These are phyloP conservation scores for Saccharomycopsis fermentans DNA, from an alignment of 805 yeast genomes.

Conservation along the genomic window DNA sequence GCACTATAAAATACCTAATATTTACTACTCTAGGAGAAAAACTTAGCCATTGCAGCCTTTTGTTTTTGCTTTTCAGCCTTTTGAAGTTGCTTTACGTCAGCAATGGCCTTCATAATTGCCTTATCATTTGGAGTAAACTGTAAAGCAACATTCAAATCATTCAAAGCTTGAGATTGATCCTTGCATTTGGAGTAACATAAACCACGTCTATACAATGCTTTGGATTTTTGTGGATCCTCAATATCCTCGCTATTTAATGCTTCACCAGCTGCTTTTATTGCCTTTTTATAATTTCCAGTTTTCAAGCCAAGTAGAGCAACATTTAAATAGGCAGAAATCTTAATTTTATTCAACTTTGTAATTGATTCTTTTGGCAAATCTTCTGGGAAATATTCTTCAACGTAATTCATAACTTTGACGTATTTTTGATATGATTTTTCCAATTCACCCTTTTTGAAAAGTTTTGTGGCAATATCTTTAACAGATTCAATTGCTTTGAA, in stretches of 20 bases:
- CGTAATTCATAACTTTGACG: slow-evolving; percentile 57
- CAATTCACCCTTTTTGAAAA: slow-evolving; percentile 56
- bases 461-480: slow-evolving; percentile 69
- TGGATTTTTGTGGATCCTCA: slow-evolving; percentile 63
- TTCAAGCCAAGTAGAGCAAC: slow-evolving; percentile 68
- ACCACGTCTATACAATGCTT: slow-evolving; percentile 83
- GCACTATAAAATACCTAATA: neutral
- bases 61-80: slow-evolving; percentile 54
- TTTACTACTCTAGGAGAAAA: slow-evolving; percentile 32
- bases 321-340: slow-evolving; percentile 58
- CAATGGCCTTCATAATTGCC: slow-evolving; percentile 56
- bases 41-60: slow-evolving; percentile 64
- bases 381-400: slow-evolving; percentile 66
- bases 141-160: slow-evolving; percentile 56
- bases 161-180: slow-evolving; percentile 61
- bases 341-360: slow-evolving; percentile 40
- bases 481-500: slow-evolving; percentile 52
- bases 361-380: slow-evolving; percentile 48
- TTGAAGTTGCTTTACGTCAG: slow-evolving; percentile 43
- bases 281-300: slow-evolving; percentile 41
- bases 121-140: slow-evolving; percentile 58
- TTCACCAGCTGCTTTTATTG: slow-evolving; percentile 49
- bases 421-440: slow-evolving; percentile 57
- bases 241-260: slow-evolving; percentile 53
- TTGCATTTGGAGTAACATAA: slow-evolving; percentile 53